A percentile compares a stretch with the other conserved stretches of the same genome.
These are phyloP conservation scores for Pleurotus giganteus DNA, from an alignment of 768 basidiomycete species.

Conservation along the genomic window DNA sequence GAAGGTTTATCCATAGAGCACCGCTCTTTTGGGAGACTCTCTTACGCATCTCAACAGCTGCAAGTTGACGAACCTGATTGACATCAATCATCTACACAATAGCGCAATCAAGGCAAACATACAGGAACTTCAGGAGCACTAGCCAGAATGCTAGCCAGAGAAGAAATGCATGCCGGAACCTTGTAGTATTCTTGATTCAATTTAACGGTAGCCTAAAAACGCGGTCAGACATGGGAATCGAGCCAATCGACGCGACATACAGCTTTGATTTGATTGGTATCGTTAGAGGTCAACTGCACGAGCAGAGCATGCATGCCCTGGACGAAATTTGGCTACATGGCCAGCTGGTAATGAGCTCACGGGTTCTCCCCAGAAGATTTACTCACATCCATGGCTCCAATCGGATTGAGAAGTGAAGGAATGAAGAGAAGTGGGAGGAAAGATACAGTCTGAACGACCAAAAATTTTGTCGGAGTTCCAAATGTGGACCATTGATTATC, in stretches of 20 bases:
- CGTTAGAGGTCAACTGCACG: slow-evolving; percentile 80
- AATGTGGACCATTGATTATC: slow-evolving; percentile 24
- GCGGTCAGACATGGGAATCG: slow-evolving; percentile 8
- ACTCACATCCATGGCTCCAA: slow-evolving; percentile 50
- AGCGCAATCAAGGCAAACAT: slow-evolving; percentile 31
- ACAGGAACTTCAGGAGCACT: slow-evolving; percentile 84
- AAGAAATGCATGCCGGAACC: slow-evolving; percentile 85
- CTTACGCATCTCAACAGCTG: slow-evolving; percentile 95
- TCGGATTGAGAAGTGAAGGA: slow-evolving; percentile 22
- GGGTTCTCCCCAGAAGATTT: slow-evolving; percentile 7
- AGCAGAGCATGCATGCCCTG: slow-evolving; percentile 85
- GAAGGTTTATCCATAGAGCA: slow-evolving; percentile 75
- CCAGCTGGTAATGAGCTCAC: slow-evolving; percentile 17
- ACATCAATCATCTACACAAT: slow-evolving; percentile 6
- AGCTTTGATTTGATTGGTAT: slow-evolving; percentile 86
- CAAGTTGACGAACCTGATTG: slow-evolving; percentile 88
- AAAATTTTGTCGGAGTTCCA: slow-evolving; percentile 64
- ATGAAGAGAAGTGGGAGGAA: slow-evolving; percentile 25
- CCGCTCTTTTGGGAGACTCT: slow-evolving; percentile 80
- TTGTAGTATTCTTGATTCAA: slow-evolving; percentile 94
- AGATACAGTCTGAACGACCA: slow-evolving; percentile 25
- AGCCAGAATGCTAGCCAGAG: slow-evolving; percentile 83
- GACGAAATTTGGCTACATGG: slow-evolving; percentile 64
- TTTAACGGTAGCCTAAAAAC: slow-evolving; percentile 77
- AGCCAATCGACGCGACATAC: slow-evolving; percentile 47